Conservation (phyloP, 495 filamentous ascomycete species). For the Elaphomyces granulatus region DNA sequence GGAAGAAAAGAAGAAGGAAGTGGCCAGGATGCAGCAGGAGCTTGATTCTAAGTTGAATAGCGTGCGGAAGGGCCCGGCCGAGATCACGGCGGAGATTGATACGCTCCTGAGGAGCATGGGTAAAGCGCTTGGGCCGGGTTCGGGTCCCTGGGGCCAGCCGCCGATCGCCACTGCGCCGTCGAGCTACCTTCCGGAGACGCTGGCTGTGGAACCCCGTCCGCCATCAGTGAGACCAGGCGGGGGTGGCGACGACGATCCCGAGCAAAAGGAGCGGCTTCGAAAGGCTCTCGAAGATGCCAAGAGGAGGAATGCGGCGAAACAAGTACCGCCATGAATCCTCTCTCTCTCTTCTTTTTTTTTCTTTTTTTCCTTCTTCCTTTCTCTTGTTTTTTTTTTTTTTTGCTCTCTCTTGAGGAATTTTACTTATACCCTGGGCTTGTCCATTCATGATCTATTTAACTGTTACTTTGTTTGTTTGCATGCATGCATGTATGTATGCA, state of each 20-base stretch:
- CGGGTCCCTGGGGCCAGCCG: slow-evolving; percentile 4
- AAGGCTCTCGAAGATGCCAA: slow-evolving; percentile 37
- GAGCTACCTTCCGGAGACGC: not conserved
- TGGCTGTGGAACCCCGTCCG: slow-evolving; percentile 3
- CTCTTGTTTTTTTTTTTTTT: not conserved
- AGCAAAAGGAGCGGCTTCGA: slow-evolving; percentile 32
- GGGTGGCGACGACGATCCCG: slow-evolving; percentile 16
- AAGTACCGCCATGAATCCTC: no score
- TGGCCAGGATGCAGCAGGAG: slow-evolving; percentile 32
- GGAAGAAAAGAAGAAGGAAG: slow-evolving; percentile 38
- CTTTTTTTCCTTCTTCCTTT: not conserved
- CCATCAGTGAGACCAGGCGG: slow-evolving; percentile 2
- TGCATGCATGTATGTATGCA: no score
- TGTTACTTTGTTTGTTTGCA: no score
- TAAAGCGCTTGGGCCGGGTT: slow-evolving; percentile 15
- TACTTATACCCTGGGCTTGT: no score
- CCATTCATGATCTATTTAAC: no score
- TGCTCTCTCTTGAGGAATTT: not conserved
- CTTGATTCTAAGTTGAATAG: slow-evolving; percentile 33
- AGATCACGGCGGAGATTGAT: slow-evolving; percentile 20
- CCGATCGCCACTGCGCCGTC: slow-evolving; percentile 5
- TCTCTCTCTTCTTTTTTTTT: not conserved
- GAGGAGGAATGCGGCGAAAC: slow-evolving; percentile 34
- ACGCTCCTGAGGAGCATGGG: slow-evolving; percentile 18
- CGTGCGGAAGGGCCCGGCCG: slow-evolving; percentile 27